Conservation (phyloP, 352 stramenopile species). For the Phytophthora pistaciae region DNA sequence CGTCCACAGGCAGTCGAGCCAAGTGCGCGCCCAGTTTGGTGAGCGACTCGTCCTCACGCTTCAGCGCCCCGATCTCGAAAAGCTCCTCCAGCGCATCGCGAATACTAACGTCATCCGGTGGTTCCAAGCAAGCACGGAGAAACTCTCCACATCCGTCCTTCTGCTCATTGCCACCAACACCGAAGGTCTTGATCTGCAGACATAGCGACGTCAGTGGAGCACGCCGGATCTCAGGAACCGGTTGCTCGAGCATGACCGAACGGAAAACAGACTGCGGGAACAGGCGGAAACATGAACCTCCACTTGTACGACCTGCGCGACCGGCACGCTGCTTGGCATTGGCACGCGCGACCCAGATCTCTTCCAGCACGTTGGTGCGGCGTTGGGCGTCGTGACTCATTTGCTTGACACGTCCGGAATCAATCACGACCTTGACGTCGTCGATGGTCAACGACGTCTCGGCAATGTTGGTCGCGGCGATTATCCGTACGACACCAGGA, state of each 20-base stretch:
- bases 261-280: conserved; percentile 86
- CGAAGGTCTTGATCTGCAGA: conserved; percentile 95
- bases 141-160: conserved; percentile 75
- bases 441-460: conserved; percentile 97
- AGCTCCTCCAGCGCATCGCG: conserved; percentile 93
- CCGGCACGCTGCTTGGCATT: conserved; percentile 92
- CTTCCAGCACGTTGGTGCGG: conserved; percentile 90
- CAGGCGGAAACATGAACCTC: conserved; percentile 91
- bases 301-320: conserved; percentile 93
- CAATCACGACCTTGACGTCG: conserved; percentile 96
- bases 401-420: conserved; percentile 96
- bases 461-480: conserved; percentile 97
- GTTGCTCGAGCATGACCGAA: conserved; percentile 78
- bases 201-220: conserved; percentile 96
- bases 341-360: conserved; percentile 92
- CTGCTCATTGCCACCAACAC: conserved; percentile 56
- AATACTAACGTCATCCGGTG: conserved; percentile 89
- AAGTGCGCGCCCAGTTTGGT: conserved; percentile 96
- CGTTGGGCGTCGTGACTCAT: conserved; percentile 83
- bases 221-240: conserved; percentile 96
- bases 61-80: conserved; percentile 89
- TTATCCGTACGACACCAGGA: conserved; percentile 87
- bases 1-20: conserved; percentile 95
- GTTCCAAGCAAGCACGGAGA: conserved; percentile 92
- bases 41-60: conserved; percentile 69